These are phyloP conservation scores for Citrullus colocynthis DNA, from an alignment of 306 rosid species.

Conservation along the genomic window DNA sequence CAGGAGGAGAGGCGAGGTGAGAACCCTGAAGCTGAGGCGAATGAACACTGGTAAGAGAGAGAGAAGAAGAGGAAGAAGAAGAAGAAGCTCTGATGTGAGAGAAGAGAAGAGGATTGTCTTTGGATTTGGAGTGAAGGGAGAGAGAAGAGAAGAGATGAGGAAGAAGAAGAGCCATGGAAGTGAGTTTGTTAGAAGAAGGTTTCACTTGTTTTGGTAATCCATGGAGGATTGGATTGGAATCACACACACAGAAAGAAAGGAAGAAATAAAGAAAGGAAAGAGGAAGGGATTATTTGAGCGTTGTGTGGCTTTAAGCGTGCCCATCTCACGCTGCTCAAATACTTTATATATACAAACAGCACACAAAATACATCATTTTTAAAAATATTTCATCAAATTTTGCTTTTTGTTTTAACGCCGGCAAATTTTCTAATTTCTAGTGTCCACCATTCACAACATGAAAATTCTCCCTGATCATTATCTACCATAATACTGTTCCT, in stretches of 20 bases:
- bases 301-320: constrained; percentile 5
- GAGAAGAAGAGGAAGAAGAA: constrained; percentile 17
- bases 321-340: neutral
- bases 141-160: constrained; percentile 51
- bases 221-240: neutral
- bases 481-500: too few relatives aligned
- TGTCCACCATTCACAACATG: too few relatives aligned
- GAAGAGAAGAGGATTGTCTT: constrained; percentile 27
- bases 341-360: neutral
- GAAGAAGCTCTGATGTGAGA: neutral
- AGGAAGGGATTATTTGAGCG: neutral
- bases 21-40: constrained; percentile 34
- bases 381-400: too few relatives aligned
- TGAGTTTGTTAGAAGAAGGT: neutral
- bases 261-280: neutral
- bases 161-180: constrained; percentile 67
- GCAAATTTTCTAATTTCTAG: too few relatives aligned
- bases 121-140: constrained; percentile 40
- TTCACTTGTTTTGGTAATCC: neutral
- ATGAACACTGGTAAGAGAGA: constrained; percentile 27
- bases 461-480: too few relatives aligned
- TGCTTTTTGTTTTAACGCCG: neutral
- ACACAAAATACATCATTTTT: neutral
- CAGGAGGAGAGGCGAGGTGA: constrained; percentile 34
- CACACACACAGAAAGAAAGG: neutral